phyloP scores from a whole-genome alignment of 768 basidiomycete genomes.

The Gloeophyllum trabeum region DNA sequence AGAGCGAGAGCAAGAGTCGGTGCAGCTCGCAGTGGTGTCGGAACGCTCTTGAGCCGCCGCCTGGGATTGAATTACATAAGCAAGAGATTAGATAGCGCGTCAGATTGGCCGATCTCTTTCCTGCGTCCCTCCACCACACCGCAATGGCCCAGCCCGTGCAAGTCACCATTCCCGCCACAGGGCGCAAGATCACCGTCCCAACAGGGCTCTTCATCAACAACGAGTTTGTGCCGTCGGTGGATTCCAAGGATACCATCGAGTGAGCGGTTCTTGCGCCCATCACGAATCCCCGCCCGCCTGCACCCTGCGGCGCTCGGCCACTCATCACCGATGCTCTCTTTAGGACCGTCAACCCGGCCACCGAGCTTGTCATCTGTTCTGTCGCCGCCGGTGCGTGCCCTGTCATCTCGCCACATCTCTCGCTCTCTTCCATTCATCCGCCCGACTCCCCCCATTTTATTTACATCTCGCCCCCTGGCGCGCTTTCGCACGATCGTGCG shows the following conservation, averaged over 20 bases:
- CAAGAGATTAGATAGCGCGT: too few species aligned
- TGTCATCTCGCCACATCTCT: background rate
- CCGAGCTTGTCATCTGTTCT: slow-evolving; percentile 60
- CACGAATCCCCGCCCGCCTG: background rate
- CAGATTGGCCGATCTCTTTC: too few species aligned
- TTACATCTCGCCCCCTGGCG: background rate
- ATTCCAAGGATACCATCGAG: slow-evolving; percentile 56
- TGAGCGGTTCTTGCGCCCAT: slow-evolving; percentile 20
- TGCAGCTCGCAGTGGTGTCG: too few species aligned
- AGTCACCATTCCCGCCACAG: slow-evolving; percentile 15
- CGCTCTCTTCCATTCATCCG: background rate
- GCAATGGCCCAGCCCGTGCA: too few species aligned
- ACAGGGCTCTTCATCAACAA: slow-evolving; percentile 91
- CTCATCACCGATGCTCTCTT: slow-evolving; percentile 8
- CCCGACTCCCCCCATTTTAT: background rate
- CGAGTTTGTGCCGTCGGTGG: slow-evolving; percentile 70
- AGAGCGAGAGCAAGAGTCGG: too few species aligned
- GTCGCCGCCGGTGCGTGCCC: slow-evolving; percentile 44
- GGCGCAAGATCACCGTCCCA: slow-evolving; percentile 41
- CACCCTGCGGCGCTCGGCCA: background rate
- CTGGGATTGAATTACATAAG: too few species aligned
- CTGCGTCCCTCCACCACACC: too few species aligned
- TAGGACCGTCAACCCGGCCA: slow-evolving; percentile 75
- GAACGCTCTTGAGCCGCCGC: too few species aligned
- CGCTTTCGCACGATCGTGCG: background rate